These are phyloP conservation scores for Diaporthe ampelina DNA, from an alignment of 2,329 filamentous ascomycete species.

Conservation along the genomic window DNA sequence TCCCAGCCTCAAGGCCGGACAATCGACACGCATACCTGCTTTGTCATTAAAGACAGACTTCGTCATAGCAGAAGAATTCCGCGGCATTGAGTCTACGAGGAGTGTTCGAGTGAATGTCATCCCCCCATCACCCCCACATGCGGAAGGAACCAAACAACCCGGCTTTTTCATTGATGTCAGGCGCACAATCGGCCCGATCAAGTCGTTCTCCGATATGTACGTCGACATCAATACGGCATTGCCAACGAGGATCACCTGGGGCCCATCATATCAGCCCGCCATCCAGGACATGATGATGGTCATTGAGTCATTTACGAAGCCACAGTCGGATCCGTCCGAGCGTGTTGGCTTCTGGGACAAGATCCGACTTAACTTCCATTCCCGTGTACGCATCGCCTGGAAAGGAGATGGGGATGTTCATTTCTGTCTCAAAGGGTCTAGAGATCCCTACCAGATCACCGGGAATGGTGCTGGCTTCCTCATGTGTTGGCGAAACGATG, in stretches of 20 bases:
- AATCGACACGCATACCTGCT: slow-evolving; percentile 84
- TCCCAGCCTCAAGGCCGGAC: slow-evolving; percentile 82
- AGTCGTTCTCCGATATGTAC: slow-evolving; percentile 93
- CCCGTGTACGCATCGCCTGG: slow-evolving; percentile 89
- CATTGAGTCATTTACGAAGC: slow-evolving; percentile 97
- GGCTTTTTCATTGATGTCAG: slow-evolving; percentile 89
- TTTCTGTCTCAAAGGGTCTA: slow-evolving; percentile 88
- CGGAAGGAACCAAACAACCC: slow-evolving; percentile 67
- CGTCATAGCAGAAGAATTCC: slow-evolving; percentile 94
- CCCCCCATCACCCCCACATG: slow-evolving; percentile 74
- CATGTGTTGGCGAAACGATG: slow-evolving; percentile 98
- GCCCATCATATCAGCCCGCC: slow-evolving; percentile 95
- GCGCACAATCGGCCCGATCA: slow-evolving; percentile 93
- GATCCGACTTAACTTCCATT: slow-evolving; percentile 94
- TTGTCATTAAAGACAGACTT: slow-evolving; percentile 91
- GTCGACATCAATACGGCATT: slow-evolving; percentile 94
- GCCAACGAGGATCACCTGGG: slow-evolving; percentile 96
- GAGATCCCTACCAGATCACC: slow-evolving; percentile 94
- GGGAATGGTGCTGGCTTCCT: slow-evolving; percentile 94
- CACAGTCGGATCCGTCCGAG: slow-evolving; percentile 93
- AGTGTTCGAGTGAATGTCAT: slow-evolving; percentile 88
- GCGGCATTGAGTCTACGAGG: slow-evolving; percentile 83
- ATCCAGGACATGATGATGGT: slow-evolving; percentile 99
- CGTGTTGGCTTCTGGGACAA: slow-evolving; percentile 99
- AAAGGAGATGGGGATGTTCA: slow-evolving; percentile 97